Evolutionary conservation across 495 filamentous ascomycete species (phyloP).

Genomic region (Hyaloscypha bicolor): DNA sequence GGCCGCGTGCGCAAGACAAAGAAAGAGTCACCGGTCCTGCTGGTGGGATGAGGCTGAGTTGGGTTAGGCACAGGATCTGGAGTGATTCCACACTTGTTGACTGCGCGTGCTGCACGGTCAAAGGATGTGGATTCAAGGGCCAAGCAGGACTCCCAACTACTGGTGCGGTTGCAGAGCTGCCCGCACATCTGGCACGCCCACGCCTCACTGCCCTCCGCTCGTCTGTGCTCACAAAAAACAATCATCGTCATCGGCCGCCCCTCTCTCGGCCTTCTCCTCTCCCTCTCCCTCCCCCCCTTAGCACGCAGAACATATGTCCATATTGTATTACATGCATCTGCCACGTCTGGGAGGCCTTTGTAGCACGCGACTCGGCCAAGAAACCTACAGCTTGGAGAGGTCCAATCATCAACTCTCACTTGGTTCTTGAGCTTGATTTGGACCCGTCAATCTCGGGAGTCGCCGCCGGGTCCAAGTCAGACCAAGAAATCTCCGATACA

Average conservation of each 20-base stretch:
- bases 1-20: not conserved
- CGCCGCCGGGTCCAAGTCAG: not conserved
- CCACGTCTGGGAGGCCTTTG: not conserved
- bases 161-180: not conserved
- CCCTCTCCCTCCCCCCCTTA: not conserved
- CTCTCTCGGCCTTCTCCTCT: not conserved
- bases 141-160: not conserved
- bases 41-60: not conserved
- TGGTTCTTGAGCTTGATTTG: not conserved
- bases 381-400: not conserved
- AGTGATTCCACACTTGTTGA: conserved; percentile 1
- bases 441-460: not conserved
- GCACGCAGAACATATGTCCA: not conserved
- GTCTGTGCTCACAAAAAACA: not conserved
- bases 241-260: not conserved
- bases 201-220: too few species aligned
- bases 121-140: too few species aligned
- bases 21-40: not conserved
- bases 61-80: not conserved
- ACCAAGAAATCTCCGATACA: not conserved
- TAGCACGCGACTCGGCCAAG: not conserved
- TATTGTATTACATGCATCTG: not conserved
- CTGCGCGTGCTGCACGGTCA: not conserved
- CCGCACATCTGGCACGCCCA: not conserved
- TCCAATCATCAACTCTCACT: not conserved